Base-by-base conservation (phyloP, 2,329 filamentous ascomycete species). In the Cladorrhinum sp. region DNA sequence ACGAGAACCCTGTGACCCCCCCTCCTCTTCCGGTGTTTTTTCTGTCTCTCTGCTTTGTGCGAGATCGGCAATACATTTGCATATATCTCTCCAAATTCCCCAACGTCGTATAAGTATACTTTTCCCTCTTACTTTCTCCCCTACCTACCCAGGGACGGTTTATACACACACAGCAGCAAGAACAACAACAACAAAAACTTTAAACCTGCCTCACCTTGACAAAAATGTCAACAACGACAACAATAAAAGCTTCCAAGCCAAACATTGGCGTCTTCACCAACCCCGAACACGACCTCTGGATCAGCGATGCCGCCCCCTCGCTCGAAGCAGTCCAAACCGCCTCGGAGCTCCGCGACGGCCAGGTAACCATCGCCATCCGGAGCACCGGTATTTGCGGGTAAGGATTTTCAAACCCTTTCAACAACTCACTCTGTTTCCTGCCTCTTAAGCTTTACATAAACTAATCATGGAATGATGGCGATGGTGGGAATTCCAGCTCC, bases 181-280 rank as follows among this genome's bases (percentile, higher is more conserved):
- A 1, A 6, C 57, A 36, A 10, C n/a, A n/a, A n/a, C 26, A 28
- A 9, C 53, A 55, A 67, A 61, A 46, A 66, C 67, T 14, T 59
- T n/a, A n/a, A n/a, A n/a, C n/a, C n/a, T n/a, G n/a, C n/a, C n/a
- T n/a, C n/a, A n/a, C n/a, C n/a, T n/a, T n/a, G n/a, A n/a, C n/a
- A n/a, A 59, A 50, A 61, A 61, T 51, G 63, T 58, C 39, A 61
- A 48, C 54, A 1, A 6, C 57, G 36, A 10, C 26, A 28, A 9
- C 26, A 28, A 9, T 55, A 55, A 67, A 61, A 46, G 67, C 67
- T 14, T 59, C 83, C 61, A 95, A 96, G 82, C 79, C 90, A 61
- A 98, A 98, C 78, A 96, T 98, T 73, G 94, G 92, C 69, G 92
- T 98, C 67, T 98, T 90, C 82, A 98, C 94, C 57, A 96, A 98